A percentile compares a stretch with the other conserved stretches of the same genome.
Evolutionary conservation across 345 rosid genomes (phyloP).

Genomic region (Salix purpurea): DNA sequence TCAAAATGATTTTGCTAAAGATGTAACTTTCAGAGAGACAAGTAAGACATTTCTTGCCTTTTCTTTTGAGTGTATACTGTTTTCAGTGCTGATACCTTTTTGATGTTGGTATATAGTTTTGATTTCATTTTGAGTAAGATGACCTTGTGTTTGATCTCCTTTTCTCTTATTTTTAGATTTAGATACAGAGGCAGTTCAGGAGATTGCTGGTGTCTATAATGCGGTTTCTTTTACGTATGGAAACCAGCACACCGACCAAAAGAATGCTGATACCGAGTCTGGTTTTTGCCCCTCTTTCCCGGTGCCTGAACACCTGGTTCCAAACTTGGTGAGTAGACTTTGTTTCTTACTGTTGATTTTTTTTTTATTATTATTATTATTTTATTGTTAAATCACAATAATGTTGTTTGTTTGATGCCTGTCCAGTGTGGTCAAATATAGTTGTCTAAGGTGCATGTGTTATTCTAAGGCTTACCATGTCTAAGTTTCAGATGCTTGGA

Average conservation of each 20-base stretch:
- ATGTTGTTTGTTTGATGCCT: conserved; percentile 40
- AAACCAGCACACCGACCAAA: conserved; percentile 36
- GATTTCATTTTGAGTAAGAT: not conserved
- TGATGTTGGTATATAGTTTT: not conserved
- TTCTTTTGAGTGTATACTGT: conserved; percentile 13
- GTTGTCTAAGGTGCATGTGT: conserved; percentile 73
- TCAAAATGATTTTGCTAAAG: conserved; percentile 43
- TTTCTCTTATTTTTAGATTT: conserved; percentile 36
- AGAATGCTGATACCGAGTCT: conserved; percentile 43
- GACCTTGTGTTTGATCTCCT: not conserved
- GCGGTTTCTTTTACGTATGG: conserved; percentile 79
- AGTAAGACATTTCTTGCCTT: conserved; percentile 48
- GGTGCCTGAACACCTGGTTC: conserved; percentile 66
- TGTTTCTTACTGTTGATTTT: conserved; percentile 1
- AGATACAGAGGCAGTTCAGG: conserved; percentile 37
- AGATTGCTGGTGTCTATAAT: conserved; percentile 37
- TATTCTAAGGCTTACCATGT: conserved; percentile 96
- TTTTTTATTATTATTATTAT: not conserved
- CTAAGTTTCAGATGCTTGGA: conserved; percentile 99
- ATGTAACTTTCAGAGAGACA: conserved; percentile 48
- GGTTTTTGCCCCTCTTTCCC: conserved; percentile 69
- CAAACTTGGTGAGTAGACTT: conserved; percentile 61
- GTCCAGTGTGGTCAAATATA: conserved; percentile 51
- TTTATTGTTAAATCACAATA: conserved; percentile 15
- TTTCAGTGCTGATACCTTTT: not conserved